phyloP scores from a whole-genome alignment of 1,284 basidiomycete species.

The Tilletia walkeri region DNA sequence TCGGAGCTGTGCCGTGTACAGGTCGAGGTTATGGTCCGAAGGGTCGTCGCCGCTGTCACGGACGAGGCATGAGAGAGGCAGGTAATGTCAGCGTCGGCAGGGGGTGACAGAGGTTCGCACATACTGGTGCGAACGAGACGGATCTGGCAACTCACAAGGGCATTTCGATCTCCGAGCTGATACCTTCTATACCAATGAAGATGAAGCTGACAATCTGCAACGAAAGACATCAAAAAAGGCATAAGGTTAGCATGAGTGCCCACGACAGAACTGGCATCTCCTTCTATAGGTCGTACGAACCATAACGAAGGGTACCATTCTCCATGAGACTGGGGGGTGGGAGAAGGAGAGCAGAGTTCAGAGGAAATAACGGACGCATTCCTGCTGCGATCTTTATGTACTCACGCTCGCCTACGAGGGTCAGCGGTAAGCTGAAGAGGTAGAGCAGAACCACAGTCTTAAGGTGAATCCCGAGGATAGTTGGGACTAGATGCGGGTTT shows the following conservation, averaged over 20 bases:
- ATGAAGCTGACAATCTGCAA: constrained; percentile 69
- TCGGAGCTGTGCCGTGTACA: background rate
- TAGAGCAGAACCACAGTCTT: constrained; percentile 90
- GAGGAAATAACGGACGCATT: constrained; percentile 12
- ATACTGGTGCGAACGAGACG: background rate
- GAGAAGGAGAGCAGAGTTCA: no score
- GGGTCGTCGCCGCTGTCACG: constrained; percentile 8
- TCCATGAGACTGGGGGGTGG: constrained; percentile 61
- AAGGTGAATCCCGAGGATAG: constrained; percentile 73
- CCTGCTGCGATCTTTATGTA: constrained; percentile 1
- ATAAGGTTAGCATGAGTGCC: no score
- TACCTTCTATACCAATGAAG: constrained; percentile 88
- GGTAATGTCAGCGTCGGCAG: background rate
- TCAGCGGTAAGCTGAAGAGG: constrained; percentile 79
- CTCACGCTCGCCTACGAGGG: constrained; percentile 70
- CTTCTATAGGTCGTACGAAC: no score
- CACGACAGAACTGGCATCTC: no score
- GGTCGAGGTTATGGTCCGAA: constrained; percentile 15
- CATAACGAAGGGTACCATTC: constrained; percentile 71
- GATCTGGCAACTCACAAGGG: constrained; percentile 58
- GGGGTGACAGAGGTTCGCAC: background rate
- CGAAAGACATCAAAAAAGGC: no score
- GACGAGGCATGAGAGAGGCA: background rate
- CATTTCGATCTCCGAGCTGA: constrained; percentile 87
- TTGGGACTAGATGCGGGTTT: constrained; percentile 16